Evolutionary conservation across 371 early-diverging fungal species (phyloP).

Genomic region (Mucor velutinosus): DNA sequence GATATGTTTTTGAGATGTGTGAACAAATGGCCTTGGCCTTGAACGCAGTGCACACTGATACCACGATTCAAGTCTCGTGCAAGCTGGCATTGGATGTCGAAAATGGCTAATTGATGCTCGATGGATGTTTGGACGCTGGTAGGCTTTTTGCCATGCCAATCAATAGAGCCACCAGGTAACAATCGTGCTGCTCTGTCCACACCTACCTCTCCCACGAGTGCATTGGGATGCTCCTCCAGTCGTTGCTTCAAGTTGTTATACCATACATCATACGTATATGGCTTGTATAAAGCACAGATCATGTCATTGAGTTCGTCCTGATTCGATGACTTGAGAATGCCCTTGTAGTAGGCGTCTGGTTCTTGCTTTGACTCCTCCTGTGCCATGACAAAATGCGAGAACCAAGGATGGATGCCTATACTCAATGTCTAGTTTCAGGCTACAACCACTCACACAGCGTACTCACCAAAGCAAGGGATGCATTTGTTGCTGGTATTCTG

Average conservation of each 20-base stretch:
- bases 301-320: conserved; percentile 30
- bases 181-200: conserved; percentile 74
- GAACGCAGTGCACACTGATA: conserved; percentile 85
- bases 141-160: conserved; percentile 53
- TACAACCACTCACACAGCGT: background rate
- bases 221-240: conserved; percentile 45
- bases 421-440: background rate
- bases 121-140: conserved; percentile 54
- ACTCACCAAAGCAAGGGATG: conserved; percentile 47
- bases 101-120: conserved; percentile 67
- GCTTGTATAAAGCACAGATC: conserved; percentile 22
- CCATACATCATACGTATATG: conserved; percentile 37
- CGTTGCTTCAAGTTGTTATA: conserved; percentile 26
- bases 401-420: conserved; percentile 55
- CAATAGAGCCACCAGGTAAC: conserved; percentile 50
- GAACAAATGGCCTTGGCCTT: conserved; percentile 71
- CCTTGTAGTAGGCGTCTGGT: conserved; percentile 26
- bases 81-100: conserved; percentile 71
- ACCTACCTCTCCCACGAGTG: conserved; percentile 86
- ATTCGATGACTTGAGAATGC: conserved; percentile 23
- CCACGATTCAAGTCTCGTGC: conserved; percentile 71
- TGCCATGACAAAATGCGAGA: conserved; percentile 31
- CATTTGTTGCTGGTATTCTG: conserved; percentile 18
- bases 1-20: conserved; percentile 47
- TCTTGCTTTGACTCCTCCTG: conserved; percentile 7